These are phyloP conservation scores for Corynascus novoguineensis DNA, from an alignment of 495 filamentous ascomycete genomes.

Conservation along the genomic window DNA sequence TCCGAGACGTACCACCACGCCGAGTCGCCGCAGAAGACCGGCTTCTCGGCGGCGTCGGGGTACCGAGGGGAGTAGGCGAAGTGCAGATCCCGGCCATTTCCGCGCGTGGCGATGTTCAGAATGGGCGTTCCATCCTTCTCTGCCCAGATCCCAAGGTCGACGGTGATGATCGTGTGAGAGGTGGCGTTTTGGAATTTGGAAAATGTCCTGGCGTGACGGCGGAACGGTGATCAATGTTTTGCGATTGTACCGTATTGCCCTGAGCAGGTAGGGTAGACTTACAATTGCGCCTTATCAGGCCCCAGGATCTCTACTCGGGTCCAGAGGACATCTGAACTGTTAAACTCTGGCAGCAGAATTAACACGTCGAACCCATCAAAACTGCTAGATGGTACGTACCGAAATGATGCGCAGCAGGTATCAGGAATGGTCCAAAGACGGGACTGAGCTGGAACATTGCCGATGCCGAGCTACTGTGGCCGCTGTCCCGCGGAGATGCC, in stretches of 20 bases:
- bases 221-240: background rate
- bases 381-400: background rate
- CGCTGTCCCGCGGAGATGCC: background rate
- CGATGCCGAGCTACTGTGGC: background rate
- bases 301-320: background rate
- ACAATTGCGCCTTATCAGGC: background rate
- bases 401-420: background rate
- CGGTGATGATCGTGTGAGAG: background rate
- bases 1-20: constrained; percentile 3
- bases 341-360: background rate
- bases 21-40: constrained; percentile 2
- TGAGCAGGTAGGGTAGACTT: background rate
- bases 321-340: background rate
- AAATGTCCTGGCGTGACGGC: background rate
- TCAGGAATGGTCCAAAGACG: background rate
- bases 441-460: background rate
- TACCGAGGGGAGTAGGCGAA: background rate
- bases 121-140: background rate
- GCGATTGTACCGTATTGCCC: background rate
- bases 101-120: background rate
- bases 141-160: background rate
- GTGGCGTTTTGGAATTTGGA: background rate
- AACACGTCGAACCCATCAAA: too few relatives aligned
- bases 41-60: background rate
- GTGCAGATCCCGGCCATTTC: background rate